Evolutionary conservation across 306 rosid genomes (phyloP), one percentile per base, ranked within the genome.

Genomic region (Argentina anserina): DNA sequence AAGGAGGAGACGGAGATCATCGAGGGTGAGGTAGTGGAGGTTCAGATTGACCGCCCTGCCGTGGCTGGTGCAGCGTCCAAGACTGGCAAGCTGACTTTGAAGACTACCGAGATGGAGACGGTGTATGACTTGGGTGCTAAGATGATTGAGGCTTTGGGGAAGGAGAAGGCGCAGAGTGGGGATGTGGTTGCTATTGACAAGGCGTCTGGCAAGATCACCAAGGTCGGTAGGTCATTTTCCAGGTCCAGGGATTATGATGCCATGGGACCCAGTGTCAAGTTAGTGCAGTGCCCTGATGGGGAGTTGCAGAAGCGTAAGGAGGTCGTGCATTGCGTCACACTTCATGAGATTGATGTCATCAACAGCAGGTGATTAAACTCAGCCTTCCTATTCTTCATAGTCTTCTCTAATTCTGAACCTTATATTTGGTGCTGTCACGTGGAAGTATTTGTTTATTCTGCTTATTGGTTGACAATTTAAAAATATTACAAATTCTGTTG

Each of bases 221-320:
- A 94, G 91, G 91, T 94, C 2, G 99, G 99, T 7, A 80, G 99
- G 87, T 91, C 97, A 6, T 89, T 91, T 71, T 85, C 97, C 2
- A 75, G 99, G 86, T 94, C 99, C 0, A 90, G 99, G 79, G 99
- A 94, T 36, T 94, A 89, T 29, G 99, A 94, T 6, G 99, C 99
- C 50, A 88, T 89, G 86, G 99, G 99, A 11, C 96, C 98, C 0
- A 92, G 84, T 78, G 87, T 87, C 4, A 94, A 94, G 83, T 89
- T 94, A 75, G 86, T 94, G 74, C 96, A 91, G 79, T 94, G 99
- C 80, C 99, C 99, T 7, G 99, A 94, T 59, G 99, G 99, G 20
- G 99, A 94, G 91, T 79, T 94, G 81, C 99, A 94, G 87, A 94
- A 94, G 86, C 81, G 99, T 76, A 94, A 94, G 89, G 99, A 94